Evolutionary conservation across 2,329 filamentous ascomycete species (phyloP), one percentile per base, ranked within the genome.

Genomic region (Verticillium isaacii): DNA sequence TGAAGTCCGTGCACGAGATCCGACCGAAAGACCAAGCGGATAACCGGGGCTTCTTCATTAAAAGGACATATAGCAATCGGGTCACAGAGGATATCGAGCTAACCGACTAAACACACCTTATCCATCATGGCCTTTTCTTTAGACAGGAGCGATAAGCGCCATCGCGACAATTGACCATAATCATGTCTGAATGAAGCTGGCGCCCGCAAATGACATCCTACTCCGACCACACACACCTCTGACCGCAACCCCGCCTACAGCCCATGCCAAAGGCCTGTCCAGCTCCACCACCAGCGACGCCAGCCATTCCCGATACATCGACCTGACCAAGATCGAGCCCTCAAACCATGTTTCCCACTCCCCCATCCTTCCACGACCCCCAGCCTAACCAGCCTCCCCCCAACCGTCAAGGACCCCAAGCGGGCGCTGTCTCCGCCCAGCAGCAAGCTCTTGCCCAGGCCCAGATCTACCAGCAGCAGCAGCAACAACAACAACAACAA

Each of bases 391-490:
- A 58, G 57, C 45, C 60, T 61, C 56, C 41, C 17, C 55, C 45
- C 7, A 52, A 52, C 45, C 45, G 45, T 5, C 45, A 52, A 19
- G 45, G 45, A 23, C n/a, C 45, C 19, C 45, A 52, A 52, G 19
- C 45, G 12, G 45, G 45, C 45, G 19, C 45, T 7, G 45, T 52
- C n/a, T 23, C 45, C 32, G 62, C 57, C 7, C 68, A 69, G 45
- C 67, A 62, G 23, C 66, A 71, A 19, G 56, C 19, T 9, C 41
- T 58, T 17, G 57, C 58, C 17, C 59, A 59, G 19, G 61, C 61
- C 3, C 67, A 67, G 41, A 64, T 57, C 15, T 62, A 69, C 39
- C 67, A 70, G 32, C 69, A 68, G 58, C 68, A 64, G 60, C 68
- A 69, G 39, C 39, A 45, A 54, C 65, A 65, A 17, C 65, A 66